Evolutionary conservation across 1,139 yeast genomes (phyloP).

Genomic region (Hanseniaspora uvarum): DNA sequence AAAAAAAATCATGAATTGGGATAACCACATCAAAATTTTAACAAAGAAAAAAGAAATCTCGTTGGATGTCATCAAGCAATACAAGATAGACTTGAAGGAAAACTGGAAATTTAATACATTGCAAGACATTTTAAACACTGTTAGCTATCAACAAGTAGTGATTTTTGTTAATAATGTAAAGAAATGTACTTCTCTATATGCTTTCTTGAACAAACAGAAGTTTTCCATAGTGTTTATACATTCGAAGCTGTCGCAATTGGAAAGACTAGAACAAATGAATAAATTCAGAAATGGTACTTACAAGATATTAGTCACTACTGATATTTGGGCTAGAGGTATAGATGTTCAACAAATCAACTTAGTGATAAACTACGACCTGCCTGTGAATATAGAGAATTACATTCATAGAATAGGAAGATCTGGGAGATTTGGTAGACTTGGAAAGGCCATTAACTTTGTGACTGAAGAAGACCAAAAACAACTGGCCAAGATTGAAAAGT

Average conservation of each 20-base stretch:
- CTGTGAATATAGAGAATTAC: constrained; percentile 75
- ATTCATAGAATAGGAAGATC: constrained; percentile 91
- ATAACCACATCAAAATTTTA: constrained; percentile 70
- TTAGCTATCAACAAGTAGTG: constrained; percentile 91
- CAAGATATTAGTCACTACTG: constrained; percentile 84
- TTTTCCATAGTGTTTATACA: constrained; percentile 92
- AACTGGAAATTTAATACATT: constrained; percentile 93
- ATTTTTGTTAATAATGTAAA: constrained; percentile 88
- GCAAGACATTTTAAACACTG: constrained; percentile 86
- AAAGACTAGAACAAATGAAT: constrained; percentile 78
- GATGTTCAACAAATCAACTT: constrained; percentile 96
- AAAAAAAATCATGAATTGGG: constrained; percentile 64
- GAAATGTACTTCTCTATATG: constrained; percentile 84
- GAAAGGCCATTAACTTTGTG: constrained; percentile 82
- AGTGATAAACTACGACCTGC: constrained; percentile 86
- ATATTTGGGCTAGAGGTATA: constrained; percentile 96
- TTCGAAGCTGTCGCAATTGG: constrained; percentile 94
- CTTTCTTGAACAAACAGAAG: constrained; percentile 65
- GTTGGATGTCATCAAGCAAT: constrained; percentile 83
- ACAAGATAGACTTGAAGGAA: constrained; percentile 73
- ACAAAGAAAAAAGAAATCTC: constrained; percentile 86
- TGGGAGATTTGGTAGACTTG: constrained; percentile 92
- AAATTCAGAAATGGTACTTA: constrained; percentile 71
- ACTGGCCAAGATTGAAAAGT: constrained; percentile 61
- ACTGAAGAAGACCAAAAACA: constrained; percentile 56